Conservation (phyloP, 106 monocot species). For the Dactylorhiza incarnata region DNA sequence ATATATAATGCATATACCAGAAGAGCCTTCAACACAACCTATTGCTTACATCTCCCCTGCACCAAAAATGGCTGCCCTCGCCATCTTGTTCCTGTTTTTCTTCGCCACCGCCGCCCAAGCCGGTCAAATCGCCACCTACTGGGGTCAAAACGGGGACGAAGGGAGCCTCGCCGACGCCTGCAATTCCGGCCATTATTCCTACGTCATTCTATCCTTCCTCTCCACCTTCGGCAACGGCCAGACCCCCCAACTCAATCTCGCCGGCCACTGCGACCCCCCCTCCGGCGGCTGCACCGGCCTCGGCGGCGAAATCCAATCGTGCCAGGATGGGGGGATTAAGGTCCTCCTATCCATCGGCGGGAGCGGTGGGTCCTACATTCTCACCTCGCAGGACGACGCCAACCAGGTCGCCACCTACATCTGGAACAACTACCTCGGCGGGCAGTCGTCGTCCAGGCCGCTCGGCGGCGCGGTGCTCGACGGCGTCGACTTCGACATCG, state of each 20-base stretch:
- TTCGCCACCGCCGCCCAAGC: not conserved
- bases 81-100: too few species aligned
- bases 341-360: conserved; percentile 26
- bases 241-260: conserved; percentile 9
- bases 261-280: conserved; percentile 10
- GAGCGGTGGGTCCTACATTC: conserved; percentile 8
- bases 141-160: conserved; percentile 13
- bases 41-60: too few species aligned
- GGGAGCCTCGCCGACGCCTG: conserved; percentile 9
- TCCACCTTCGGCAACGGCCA: conserved; percentile 10
- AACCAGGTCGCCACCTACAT: conserved; percentile 7
- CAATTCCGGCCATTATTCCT: not conserved
- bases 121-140: conserved; percentile 16
- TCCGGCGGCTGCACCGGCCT: conserved; percentile 8
- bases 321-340: conserved; percentile 14
- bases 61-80: too few species aligned
- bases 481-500: conserved; percentile 20
- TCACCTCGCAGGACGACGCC: conserved; percentile 11
- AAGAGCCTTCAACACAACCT: too few species aligned
- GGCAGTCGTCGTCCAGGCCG: conserved; percentile 14
- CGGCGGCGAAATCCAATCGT: conserved; percentile 10
- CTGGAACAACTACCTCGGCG: conserved; percentile 17
- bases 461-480: conserved; percentile 28
- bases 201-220: conserved; percentile 16
- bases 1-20: too few species aligned